Base-by-base conservation (phyloP, 1,284 basidiomycete genomes). In the Stereum hirsutum region DNA sequence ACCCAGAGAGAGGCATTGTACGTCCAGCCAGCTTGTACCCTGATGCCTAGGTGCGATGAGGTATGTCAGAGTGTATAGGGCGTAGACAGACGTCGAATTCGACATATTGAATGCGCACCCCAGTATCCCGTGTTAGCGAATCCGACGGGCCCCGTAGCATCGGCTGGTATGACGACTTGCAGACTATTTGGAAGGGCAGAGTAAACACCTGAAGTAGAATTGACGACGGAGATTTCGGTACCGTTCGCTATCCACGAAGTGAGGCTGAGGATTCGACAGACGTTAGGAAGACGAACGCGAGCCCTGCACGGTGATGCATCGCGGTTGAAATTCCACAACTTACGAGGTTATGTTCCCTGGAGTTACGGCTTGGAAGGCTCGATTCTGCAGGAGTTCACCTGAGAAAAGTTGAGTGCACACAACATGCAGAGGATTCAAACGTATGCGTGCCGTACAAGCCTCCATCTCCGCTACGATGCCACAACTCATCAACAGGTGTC, bases 1-100 rank as follows among this genome's bases (percentile, higher is more conserved):
- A 74, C 80, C 55, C 68, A 81, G 52, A 86, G 75, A 0, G 80
- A 82, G 0, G 75, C 79, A 12, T 67, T 73, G 58, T 87, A 86
- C 1, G 67, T 74, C 60, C 72, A 74, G 1, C 64, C 57, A 0
- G 69, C 56, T 33, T 75, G 62, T 23, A 86, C 68, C 33, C 75
- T 77, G 56, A 86, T 81, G 14, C 82, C 81, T 83, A 15, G 7
- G 15, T n/a, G n/a, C n/a, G n/a, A n/a, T n/a, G n/a, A n/a, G n/a
- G n/a, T n/a, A 26, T n/a, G 19, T 10, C 15, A 31, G 12, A 11
- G 8, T 37, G 8, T 21, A 21, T 37, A 14, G 23, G 15, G 14
- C 21, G 23, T 6, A 23, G 10, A 14, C 15, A 37, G 3, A n/a
- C 20, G 14, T 15, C 3, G 11, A 19, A 28, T n/a, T 11, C 6